These are phyloP conservation scores for Stemphylium beticola DNA, from an alignment of 2,329 filamentous ascomycete species.

Conservation along the genomic window DNA sequence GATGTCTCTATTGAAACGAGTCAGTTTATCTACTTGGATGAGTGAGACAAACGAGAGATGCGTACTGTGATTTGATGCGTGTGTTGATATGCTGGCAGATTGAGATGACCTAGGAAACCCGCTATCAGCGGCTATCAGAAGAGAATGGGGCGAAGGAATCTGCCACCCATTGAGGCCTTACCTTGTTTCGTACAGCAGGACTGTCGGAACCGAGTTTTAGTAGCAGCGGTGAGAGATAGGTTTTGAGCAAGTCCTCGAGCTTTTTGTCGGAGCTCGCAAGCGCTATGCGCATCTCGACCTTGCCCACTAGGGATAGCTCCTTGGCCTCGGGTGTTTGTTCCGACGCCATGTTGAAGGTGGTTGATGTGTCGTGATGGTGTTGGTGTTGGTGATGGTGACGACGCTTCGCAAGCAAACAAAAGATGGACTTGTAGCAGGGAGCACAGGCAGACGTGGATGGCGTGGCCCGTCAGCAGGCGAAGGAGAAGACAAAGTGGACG, in stretches of 20 bases:
- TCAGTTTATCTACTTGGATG: constrained; percentile 14
- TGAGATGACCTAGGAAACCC: constrained; percentile 61
- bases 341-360: constrained; percentile 39
- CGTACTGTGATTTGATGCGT: constrained; percentile 62
- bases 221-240: constrained; percentile 80
- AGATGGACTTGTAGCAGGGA: constrained; percentile 15
- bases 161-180: constrained; percentile 34
- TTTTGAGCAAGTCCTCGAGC: constrained; percentile 76
- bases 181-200: constrained; percentile 79
- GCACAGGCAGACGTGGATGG: constrained; percentile 32
- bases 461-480: constrained; percentile 25
- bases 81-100: constrained; percentile 76
- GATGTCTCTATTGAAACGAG: constrained; percentile 56
- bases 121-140: constrained; percentile 40
- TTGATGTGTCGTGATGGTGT: not conserved
- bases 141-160: not conserved
- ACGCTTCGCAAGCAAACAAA: not conserved
- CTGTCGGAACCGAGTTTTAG: constrained; percentile 86
- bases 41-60: constrained; percentile 7
- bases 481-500: not conserved
- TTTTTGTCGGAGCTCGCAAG: constrained; percentile 84
- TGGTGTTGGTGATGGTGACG: not conserved
- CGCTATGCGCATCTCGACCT: constrained; percentile 83
- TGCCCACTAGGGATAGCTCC: constrained; percentile 82
- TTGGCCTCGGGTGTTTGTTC: constrained; percentile 61